Percentiles rank a stretch among this genome's conserved stretches.
phyloP scores from a whole-genome alignment of 805 yeast species.

The Candida bentonensis region DNA sequence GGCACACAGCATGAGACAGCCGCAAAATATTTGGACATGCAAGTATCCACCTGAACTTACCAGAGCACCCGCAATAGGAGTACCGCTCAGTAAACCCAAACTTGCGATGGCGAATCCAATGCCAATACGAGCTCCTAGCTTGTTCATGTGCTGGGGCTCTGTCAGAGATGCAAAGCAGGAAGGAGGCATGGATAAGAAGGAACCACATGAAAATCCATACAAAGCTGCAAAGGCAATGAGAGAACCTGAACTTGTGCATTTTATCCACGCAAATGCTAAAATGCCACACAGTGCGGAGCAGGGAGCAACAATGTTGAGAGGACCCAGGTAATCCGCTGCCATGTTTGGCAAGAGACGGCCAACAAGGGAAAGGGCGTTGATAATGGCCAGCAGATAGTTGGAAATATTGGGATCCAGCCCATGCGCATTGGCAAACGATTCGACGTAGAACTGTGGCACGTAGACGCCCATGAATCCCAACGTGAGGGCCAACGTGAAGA shows the following conservation, averaged over 20 bases:
- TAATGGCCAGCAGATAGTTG: constrained; percentile 18
- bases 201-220: constrained; percentile 21
- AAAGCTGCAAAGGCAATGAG: constrained; percentile 17
- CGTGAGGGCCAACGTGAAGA: constrained; percentile 10
- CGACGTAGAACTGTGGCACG: constrained; percentile 21
- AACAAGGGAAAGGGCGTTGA: constrained; percentile 26
- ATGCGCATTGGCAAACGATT: constrained; percentile 16
- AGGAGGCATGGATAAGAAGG: constrained; percentile 19
- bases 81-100: constrained; percentile 25
- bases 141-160: constrained; percentile 26
- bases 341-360: constrained; percentile 38
- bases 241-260: constrained; percentile 13
- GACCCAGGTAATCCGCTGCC: constrained; percentile 35
- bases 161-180: constrained; percentile 17
- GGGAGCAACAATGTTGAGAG: constrained; percentile 26
- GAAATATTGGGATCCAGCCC: constrained; percentile 14
- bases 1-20: constrained; percentile 2
- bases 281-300: constrained; percentile 9
- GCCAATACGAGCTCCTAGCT: constrained; percentile 38
- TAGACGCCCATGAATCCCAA: constrained; percentile 28
- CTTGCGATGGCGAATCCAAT: constrained; percentile 46
- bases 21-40: constrained; percentile 10
- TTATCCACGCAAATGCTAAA: constrained; percentile 12
- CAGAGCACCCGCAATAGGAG: constrained; percentile 20
- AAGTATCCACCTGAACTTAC: constrained; percentile 10